These are phyloP conservation scores for Globisporangium carolinianum DNA, from an alignment of 352 stramenopile genomes.

Conservation along the genomic window DNA sequence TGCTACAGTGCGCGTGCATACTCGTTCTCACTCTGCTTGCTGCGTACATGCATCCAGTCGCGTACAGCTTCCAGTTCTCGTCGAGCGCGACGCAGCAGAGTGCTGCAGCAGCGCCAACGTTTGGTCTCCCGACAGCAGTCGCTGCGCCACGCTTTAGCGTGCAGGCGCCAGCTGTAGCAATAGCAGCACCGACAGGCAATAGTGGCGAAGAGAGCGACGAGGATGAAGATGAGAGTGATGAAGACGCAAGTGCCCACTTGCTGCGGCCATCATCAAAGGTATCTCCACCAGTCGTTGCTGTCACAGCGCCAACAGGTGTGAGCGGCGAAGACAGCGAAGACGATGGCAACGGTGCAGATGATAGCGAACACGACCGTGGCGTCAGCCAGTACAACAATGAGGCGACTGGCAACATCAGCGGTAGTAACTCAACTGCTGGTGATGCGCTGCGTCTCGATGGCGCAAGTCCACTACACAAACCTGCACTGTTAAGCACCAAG, in stretches of 20 bases:
- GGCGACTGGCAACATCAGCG: background rate
- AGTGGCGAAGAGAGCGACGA: slow-evolving; percentile 33
- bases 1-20: background rate
- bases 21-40: background rate
- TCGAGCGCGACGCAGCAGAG: slow-evolving; percentile 20
- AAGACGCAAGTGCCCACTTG: slow-evolving; percentile 3
- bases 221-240: slow-evolving; percentile 12
- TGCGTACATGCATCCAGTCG: slow-evolving; percentile 10
- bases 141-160: slow-evolving; percentile 13
- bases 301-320: slow-evolving; percentile 1
- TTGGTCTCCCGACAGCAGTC: background rate
- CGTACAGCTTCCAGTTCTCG: slow-evolving; percentile 48
- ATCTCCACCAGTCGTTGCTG: slow-evolving; percentile 2
- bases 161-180: slow-evolving; percentile 10
- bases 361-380: slow-evolving; percentile 1
- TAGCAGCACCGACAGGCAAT: slow-evolving; percentile 4
- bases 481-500: background rate
- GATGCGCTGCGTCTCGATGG: background rate
- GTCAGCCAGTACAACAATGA: background rate
- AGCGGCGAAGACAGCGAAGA: slow-evolving; percentile 20
- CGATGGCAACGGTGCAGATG: background rate
- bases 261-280: background rate
- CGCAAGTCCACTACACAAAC: background rate
- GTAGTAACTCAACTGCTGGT: too few species aligned
- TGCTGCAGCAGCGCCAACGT: background rate